Percentiles rank a stretch among this genome's conserved stretches.
These are phyloP conservation scores for Auriscalpium microsporum DNA, from an alignment of 768 basidiomycete species.

Conservation along the genomic window DNA sequence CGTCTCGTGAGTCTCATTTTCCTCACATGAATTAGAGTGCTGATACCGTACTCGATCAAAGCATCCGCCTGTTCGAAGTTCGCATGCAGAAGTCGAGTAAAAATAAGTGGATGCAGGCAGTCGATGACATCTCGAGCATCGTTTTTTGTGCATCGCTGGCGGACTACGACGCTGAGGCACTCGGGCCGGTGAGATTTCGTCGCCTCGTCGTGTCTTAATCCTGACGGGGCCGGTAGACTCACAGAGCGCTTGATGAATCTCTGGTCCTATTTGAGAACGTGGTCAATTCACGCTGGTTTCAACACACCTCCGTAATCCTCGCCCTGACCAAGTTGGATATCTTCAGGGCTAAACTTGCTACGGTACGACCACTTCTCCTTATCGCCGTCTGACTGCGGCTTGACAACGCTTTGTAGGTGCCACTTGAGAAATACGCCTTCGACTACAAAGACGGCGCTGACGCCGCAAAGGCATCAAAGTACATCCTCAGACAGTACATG, in stretches of 20 bases:
- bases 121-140: constrained; percentile 59
- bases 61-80: no score
- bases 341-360: constrained; percentile 41
- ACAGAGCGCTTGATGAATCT: constrained; percentile 37
- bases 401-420: constrained; percentile 7
- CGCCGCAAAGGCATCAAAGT: constrained; percentile 37
- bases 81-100: no score
- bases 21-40: no score
- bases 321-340: constrained; percentile 36
- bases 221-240: no score
- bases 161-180: constrained; percentile 46
- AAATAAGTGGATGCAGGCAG: no score
- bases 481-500: constrained; percentile 40
- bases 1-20: no score
- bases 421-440: constrained; percentile 28
- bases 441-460: constrained; percentile 37
- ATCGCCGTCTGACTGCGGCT: neutral
- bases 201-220: no score
- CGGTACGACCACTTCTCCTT: constrained; percentile 13
- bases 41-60: no score
- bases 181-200: no score
- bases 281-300: constrained; percentile 46
- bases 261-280: constrained; percentile 41
- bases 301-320: constrained; percentile 30
- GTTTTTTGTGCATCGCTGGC: constrained; percentile 66